Percentiles rank a stretch among this genome's conserved stretches.
Evolutionary conservation across 1,139 yeast species (phyloP).

Genomic region (Pichia sp.): DNA sequence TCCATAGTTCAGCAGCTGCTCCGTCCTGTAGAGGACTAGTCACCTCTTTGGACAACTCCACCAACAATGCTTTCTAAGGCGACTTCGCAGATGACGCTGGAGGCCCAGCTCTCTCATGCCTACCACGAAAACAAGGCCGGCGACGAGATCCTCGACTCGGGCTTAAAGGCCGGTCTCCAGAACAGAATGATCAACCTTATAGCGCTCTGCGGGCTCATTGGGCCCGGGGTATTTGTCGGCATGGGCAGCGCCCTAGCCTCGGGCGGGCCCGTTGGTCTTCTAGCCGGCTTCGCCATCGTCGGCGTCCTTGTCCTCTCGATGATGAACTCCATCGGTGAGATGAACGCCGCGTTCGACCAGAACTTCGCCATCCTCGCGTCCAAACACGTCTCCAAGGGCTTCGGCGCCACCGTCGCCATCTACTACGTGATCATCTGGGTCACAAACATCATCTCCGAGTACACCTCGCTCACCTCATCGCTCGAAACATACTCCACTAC

Average conservation of each 20-base stretch:
- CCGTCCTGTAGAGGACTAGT: no score
- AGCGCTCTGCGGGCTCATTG: slow-evolving; percentile 26
- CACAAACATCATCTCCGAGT: slow-evolving; percentile 55
- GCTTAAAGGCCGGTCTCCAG: slow-evolving; percentile 33
- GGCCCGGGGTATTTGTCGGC: slow-evolving; percentile 29
- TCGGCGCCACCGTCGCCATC: slow-evolving; percentile 56
- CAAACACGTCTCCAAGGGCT: slow-evolving; percentile 50
- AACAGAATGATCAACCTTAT: slow-evolving; percentile 25
- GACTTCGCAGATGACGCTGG: slow-evolving; percentile 13
- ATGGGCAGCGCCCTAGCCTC: slow-evolving; percentile 25
- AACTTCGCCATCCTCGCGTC: slow-evolving; percentile 53
- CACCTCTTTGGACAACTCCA: no score
- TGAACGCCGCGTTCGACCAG: slow-evolving; percentile 51
- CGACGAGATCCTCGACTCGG: slow-evolving; percentile 27
- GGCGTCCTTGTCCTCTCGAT: slow-evolving; percentile 52
- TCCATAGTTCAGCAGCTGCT: no score
- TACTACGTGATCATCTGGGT: slow-evolving; percentile 57
- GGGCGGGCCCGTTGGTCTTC: slow-evolving; percentile 32
- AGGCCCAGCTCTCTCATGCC: slow-evolving; percentile 15
- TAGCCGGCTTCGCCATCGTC: slow-evolving; percentile 44
- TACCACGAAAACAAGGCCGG: slow-evolving; percentile 30
- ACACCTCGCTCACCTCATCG: slow-evolving; percentile 51
- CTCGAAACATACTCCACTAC: slow-evolving; percentile 50
- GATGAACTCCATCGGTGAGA: slow-evolving; percentile 57
- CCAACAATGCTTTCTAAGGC: slow-evolving; percentile 6